phyloP scores from a whole-genome alignment of 192 early-diverging fungal genomes.

The Umbelopsis sp. region DNA sequence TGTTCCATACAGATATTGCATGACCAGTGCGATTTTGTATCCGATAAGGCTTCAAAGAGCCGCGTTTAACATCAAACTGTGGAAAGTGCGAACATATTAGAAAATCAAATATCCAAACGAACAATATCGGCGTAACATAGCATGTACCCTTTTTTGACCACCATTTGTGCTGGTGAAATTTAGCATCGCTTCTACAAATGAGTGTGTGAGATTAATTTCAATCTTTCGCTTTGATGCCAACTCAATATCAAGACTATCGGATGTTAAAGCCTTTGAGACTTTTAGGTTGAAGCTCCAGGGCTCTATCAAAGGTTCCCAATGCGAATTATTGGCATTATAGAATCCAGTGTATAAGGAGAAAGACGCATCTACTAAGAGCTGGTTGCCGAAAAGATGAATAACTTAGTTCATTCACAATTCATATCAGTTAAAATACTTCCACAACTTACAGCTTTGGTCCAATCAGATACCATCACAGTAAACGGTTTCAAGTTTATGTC shows the following conservation, averaged over 20 bases:
- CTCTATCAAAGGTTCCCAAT: conserved; percentile 91
- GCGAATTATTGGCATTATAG: conserved; percentile 86
- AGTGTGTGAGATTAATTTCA: conserved; percentile 76
- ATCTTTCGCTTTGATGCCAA: conserved; percentile 63
- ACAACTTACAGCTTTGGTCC: conserved; percentile 51
- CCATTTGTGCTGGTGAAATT: conserved; percentile 24
- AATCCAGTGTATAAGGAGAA: conserved; percentile 70
- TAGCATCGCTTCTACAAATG: conserved; percentile 49
- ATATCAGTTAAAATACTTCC: background rate
- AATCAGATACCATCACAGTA: conserved; percentile 69
- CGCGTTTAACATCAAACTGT: background rate
- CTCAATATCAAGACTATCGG: conserved; percentile 48
- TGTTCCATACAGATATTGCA: conserved; percentile 76
- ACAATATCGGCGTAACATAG: no score
- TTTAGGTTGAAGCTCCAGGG: conserved; percentile 64
- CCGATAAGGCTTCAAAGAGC: conserved; percentile 61
- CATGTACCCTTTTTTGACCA: conserved; percentile 22
- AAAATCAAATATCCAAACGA: no score
- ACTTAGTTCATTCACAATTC: background rate
- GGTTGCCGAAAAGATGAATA: background rate
- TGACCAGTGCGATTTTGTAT: conserved; percentile 82
- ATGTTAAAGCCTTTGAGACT: conserved; percentile 29
- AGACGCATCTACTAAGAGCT: conserved; percentile 57
- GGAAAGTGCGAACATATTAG: background rate
- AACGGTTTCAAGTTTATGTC: conserved; percentile 72